Evolutionary conservation across 2,329 filamentous ascomycete genomes (phyloP).

Genomic region (Xylariaceae sp.): DNA sequence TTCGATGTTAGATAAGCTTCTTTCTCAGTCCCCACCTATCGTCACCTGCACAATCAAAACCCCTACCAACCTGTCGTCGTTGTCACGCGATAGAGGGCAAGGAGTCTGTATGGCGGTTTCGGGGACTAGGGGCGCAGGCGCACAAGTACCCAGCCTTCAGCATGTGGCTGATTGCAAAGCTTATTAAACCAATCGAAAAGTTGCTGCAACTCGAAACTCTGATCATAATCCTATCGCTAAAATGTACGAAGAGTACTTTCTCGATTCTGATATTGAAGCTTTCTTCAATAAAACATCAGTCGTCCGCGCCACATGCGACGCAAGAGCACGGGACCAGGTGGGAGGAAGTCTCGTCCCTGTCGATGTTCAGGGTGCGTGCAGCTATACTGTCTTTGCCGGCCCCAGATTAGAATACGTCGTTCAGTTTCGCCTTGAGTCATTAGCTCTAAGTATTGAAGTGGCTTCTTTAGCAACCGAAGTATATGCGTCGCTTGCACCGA

Average conservation of each 20-base stretch:
- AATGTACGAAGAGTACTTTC: slow-evolving; percentile 2
- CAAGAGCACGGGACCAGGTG: slow-evolving; percentile 24
- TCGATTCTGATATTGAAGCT: slow-evolving; percentile 3
- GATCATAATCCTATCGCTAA: neutral
- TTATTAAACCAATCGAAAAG: neutral
- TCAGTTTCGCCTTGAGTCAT: slow-evolving; percentile 38
- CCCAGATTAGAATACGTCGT: slow-evolving; percentile 32
- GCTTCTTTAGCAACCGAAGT: slow-evolving; percentile 28
- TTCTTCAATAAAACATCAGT: slow-evolving; percentile 10
- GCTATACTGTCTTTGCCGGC: slow-evolving; percentile 41
- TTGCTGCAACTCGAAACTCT: neutral
- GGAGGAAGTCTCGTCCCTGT: slow-evolving; percentile 28
- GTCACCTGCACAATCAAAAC: no score
- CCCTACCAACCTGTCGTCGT: no score
- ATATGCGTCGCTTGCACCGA: slow-evolving; percentile 32
- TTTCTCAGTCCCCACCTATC: no score
- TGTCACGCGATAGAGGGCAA: no score
- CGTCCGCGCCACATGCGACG: slow-evolving; percentile 7
- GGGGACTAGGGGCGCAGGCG: neutral
- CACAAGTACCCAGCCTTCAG: neutral
- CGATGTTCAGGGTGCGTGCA: slow-evolving; percentile 31
- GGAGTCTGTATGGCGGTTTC: neutral
- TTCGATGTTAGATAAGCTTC: neutral
- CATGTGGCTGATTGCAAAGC: neutral
- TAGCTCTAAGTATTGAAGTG: slow-evolving; percentile 33